Conservation (phyloP, 106 monocot species). For the Platanthera guangdongensis region DNA sequence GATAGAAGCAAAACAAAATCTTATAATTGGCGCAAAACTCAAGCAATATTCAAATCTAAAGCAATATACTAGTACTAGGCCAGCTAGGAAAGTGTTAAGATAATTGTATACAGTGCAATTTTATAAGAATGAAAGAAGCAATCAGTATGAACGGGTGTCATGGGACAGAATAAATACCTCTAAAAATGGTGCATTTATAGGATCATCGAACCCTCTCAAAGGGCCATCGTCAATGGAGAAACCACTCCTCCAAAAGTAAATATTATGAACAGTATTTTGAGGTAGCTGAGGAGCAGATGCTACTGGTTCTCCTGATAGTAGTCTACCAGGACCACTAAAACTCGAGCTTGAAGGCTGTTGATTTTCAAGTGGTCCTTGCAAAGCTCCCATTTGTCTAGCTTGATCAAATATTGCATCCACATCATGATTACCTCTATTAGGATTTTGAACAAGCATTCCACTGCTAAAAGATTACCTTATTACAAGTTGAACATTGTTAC, state of each 20-base stretch:
- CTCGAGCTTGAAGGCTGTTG: slow-evolving; percentile 45
- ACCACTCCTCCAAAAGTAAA: slow-evolving; percentile 84
- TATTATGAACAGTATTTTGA: slow-evolving; percentile 38
- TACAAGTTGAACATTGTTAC: neutral
- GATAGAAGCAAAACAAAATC: neutral
- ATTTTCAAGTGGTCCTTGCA: slow-evolving; percentile 48
- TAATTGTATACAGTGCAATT: neutral
- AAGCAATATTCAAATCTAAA: neutral
- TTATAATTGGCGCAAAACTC: neutral
- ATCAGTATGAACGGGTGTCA: neutral
- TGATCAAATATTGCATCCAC: slow-evolving; percentile 81
- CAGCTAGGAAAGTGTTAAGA: neutral
- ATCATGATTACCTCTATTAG: slow-evolving; percentile 44
- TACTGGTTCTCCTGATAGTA: slow-evolving; percentile 70
- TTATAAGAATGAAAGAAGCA: neutral
- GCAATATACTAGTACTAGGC: too few relatives aligned
- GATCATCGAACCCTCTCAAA: slow-evolving; percentile 82
- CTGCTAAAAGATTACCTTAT: slow-evolving; percentile 25
- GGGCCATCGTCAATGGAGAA: slow-evolving; percentile 85
- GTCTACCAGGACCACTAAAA: slow-evolving; percentile 77
- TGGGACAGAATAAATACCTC: slow-evolving; percentile 25
- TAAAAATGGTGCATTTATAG: slow-evolving; percentile 72
- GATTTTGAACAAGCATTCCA: slow-evolving; percentile 97
- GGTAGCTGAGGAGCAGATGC: slow-evolving; percentile 34
- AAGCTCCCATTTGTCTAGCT: slow-evolving; percentile 78